phyloP scores from a whole-genome alignment of 768 basidiomycete genomes.

The Hemileccinum impolitum region DNA sequence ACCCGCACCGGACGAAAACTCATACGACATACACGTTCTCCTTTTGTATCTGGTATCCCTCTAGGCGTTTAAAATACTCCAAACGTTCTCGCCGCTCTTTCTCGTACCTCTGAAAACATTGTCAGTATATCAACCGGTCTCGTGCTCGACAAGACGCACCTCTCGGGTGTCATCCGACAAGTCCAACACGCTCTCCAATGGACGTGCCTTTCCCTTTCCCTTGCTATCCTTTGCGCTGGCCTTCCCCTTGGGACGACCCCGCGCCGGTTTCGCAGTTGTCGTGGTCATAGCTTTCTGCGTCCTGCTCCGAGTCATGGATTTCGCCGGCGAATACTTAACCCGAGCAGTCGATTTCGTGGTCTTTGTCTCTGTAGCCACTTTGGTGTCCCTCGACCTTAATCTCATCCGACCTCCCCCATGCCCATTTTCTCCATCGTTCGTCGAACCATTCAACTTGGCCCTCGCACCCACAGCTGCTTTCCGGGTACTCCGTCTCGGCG shows the following conservation, averaged over 20 bases:
- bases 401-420: conserved; percentile 12
- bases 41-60: conserved; percentile 51
- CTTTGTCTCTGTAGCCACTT: conserved; percentile 6
- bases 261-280: conserved; percentile 7
- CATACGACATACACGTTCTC: conserved; percentile 59
- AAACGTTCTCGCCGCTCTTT: conserved; percentile 48
- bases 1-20: conserved; percentile 16
- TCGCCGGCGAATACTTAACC: conserved; percentile 13
- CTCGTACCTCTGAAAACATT: conserved; percentile 35
- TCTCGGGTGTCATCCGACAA: conserved; percentile 32
- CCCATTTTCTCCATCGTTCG: conserved; percentile 8
- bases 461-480: conserved; percentile 22
- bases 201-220: conserved; percentile 25
- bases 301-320: conserved; percentile 7
- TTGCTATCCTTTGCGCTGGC: conserved; percentile 16
- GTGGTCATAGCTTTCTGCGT: conserved; percentile 2
- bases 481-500: conserved; percentile 25
- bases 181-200: conserved; percentile 23
- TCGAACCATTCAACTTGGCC: conserved; percentile 1
- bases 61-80: conserved; percentile 51
- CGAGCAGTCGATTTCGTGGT: neutral
- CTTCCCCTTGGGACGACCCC: conserved; percentile 22
- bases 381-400: conserved; percentile 16
- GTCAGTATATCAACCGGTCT: neutral
- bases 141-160: conserved; percentile 10